phyloP scores from a whole-genome alignment of 495 filamentous ascomycete genomes.

The Cercophora newfieldiana region DNA sequence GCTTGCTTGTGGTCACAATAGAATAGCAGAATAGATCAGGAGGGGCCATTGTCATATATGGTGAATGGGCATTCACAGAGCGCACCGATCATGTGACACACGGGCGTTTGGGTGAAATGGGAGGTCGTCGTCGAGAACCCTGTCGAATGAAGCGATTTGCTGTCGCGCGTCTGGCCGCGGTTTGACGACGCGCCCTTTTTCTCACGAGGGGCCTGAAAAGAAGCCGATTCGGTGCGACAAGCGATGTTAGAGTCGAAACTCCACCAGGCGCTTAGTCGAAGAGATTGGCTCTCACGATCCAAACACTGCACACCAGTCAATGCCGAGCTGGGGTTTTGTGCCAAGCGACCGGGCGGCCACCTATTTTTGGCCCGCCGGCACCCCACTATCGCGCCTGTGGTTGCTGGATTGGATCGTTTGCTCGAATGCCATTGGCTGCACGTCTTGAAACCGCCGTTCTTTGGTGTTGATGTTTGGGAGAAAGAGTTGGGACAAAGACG shows the following conservation, averaged over 20 bases:
- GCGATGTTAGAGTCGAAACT: constrained; percentile 10
- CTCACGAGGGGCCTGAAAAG: constrained; percentile 2
- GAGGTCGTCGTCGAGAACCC: background rate
- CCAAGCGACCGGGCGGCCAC: too few species aligned
- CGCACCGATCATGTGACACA: background rate
- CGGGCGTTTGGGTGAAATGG: background rate
- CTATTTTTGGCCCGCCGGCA: constrained; percentile 6
- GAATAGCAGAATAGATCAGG: background rate
- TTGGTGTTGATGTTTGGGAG: background rate
- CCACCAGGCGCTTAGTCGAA: constrained; percentile 4
- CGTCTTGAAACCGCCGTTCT: background rate
- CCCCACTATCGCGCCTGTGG: background rate
- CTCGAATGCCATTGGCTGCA: background rate
- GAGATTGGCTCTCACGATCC: background rate
- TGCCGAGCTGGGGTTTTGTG: background rate
- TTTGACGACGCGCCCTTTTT: constrained; percentile 16
- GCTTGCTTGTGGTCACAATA: background rate
- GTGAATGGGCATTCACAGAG: background rate
- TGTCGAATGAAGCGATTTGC: constrained; percentile 19
- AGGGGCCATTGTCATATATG: constrained; percentile 8
- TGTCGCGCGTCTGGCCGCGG: constrained; percentile 2
- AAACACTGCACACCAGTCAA: background rate
- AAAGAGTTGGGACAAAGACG: background rate
- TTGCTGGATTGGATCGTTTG: background rate
- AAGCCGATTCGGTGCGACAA: constrained; percentile 14